A percentile compares a stretch with the other conserved stretches of the same genome.
phyloP scores from a whole-genome alignment of 345 rosid genomes.

The Gossypium stocksii region DNA sequence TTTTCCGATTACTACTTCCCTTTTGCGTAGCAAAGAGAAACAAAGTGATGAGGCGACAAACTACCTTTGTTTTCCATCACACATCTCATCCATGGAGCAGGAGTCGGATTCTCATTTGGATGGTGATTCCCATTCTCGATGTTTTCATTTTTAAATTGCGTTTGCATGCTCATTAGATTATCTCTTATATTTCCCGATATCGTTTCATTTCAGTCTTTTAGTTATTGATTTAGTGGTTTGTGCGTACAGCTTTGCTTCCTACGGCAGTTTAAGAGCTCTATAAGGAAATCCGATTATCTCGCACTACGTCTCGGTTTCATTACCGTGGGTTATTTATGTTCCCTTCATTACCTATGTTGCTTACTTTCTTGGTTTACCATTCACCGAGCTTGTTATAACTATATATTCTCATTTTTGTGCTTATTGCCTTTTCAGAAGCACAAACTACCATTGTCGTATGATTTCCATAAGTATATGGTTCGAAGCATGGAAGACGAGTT shows the following conservation, averaged over 20 bases:
- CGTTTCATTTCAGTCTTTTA: background rate
- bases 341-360: background rate
- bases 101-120: slow-evolving; percentile 86
- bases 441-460: slow-evolving; percentile 71
- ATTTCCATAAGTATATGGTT: slow-evolving; percentile 88
- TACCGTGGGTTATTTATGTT: slow-evolving; percentile 50
- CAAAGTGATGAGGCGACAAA: slow-evolving; percentile 67
- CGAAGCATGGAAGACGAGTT: slow-evolving; percentile 98
- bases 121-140: slow-evolving; percentile 40
- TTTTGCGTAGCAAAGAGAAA: slow-evolving; percentile 49
- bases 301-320: slow-evolving; percentile 84
- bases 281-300: slow-evolving; percentile 77
- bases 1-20: slow-evolving; percentile 14
- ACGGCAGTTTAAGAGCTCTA: slow-evolving; percentile 71
- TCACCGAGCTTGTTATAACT: background rate
- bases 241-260: slow-evolving; percentile 76
- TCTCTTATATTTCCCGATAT: background rate
- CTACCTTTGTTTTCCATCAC: slow-evolving; percentile 86
- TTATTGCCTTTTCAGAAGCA: slow-evolving; percentile 59
- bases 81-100: slow-evolving; percentile 96
- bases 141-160: background rate
- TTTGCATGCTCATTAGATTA: background rate
- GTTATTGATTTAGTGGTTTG: background rate
- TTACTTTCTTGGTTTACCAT: background rate
- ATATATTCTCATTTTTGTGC: background rate